Conservation (phyloP, 345 rosid genomes). For the Microcos paniculata region DNA sequence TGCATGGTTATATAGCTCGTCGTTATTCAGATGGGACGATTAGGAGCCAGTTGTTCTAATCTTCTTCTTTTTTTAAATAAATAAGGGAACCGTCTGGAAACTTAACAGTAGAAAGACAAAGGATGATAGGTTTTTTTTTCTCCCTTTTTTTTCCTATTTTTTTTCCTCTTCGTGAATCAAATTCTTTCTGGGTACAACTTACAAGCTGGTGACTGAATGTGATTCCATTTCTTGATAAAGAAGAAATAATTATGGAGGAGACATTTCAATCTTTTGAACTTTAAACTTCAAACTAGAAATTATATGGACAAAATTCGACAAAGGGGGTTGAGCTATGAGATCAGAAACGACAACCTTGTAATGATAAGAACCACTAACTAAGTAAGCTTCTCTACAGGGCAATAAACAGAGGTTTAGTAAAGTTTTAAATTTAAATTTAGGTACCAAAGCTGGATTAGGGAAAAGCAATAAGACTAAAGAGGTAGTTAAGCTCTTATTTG, state of each 20-base stretch:
- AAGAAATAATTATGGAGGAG: background rate
- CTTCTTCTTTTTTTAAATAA: background rate
- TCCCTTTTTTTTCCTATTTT: too few relatives aligned
- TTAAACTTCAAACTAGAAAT: background rate
- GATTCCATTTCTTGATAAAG: background rate
- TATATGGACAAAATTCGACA: background rate
- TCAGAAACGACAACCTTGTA: background rate
- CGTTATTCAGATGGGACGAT: background rate
- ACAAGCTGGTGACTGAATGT: background rate
- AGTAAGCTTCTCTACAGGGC: background rate
- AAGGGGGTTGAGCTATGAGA: too few relatives aligned
- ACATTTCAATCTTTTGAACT: background rate
- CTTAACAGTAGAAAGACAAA: too few relatives aligned
- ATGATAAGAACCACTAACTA: background rate
- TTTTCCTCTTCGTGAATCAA: too few relatives aligned
- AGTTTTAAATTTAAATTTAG: background rate
- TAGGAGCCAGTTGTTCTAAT: background rate
- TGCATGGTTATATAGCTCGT: background rate
- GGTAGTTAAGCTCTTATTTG: too few relatives aligned
- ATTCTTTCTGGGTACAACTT: background rate
- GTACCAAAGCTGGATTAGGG: background rate
- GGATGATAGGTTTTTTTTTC: too few relatives aligned
- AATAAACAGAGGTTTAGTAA: background rate
- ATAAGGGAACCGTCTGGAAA: too few relatives aligned
- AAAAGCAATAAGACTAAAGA: background rate